Evolutionary conservation across 345 rosid genomes (phyloP).

Genomic region (Salix arbutifolia): DNA sequence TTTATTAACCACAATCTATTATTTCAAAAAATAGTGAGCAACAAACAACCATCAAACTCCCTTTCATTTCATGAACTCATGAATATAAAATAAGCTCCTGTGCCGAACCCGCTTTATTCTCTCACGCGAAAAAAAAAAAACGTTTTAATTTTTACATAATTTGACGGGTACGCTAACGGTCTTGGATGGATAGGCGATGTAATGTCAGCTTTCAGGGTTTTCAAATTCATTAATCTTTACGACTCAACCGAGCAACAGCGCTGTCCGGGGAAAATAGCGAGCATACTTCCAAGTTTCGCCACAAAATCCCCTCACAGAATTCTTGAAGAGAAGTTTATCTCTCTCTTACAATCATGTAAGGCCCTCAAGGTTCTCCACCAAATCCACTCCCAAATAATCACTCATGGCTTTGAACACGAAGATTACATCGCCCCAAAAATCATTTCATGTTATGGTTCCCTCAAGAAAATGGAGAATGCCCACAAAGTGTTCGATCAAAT

Average conservation of each 20-base stretch:
- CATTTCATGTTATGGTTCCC: slow-evolving; percentile 13
- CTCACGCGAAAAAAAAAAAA: too few species aligned
- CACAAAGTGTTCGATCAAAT: slow-evolving; percentile 67
- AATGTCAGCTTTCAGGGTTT: neutral
- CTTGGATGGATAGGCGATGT: neutral
- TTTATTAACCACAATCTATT: too few species aligned
- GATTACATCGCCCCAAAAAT: slow-evolving; percentile 47
- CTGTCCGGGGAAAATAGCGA: slow-evolving; percentile 30
- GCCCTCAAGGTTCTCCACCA: slow-evolving; percentile 51
- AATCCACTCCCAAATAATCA: slow-evolving; percentile 45
- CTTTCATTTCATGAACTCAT: too few species aligned
- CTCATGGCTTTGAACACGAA: slow-evolving; percentile 37
- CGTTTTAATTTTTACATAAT: too few species aligned
- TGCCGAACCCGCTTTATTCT: too few species aligned
- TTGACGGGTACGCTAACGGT: neutral
- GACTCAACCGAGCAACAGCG: neutral
- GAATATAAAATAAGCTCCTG: too few species aligned
- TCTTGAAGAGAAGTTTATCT: slow-evolving; percentile 52
- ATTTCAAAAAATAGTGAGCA: too few species aligned
- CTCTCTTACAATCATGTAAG: slow-evolving; percentile 58
- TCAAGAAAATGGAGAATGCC: slow-evolving; percentile 41
- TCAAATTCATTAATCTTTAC: neutral
- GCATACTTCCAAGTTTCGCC: slow-evolving; percentile 19
- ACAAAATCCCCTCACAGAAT: slow-evolving; percentile 16
- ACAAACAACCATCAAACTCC: too few species aligned